Evolutionary conservation across 805 yeast species (phyloP).

Genomic region (Suhomyces vadensis): DNA sequence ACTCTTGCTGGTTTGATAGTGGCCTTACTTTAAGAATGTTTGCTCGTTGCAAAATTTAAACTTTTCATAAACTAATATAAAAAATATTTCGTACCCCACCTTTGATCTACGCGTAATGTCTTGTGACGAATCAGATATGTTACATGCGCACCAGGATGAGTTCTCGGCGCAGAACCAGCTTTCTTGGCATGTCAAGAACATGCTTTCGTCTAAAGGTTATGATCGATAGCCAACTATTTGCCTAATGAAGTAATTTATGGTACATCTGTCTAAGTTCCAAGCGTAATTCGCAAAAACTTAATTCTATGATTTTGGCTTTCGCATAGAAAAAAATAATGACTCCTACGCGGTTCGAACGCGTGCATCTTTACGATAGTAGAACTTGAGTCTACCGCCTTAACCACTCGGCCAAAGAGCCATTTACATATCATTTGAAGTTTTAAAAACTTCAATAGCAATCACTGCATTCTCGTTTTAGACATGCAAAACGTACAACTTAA

Average conservation of each 20-base stretch:
- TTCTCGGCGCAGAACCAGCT: background rate
- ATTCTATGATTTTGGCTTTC: too few species aligned
- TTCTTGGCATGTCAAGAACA: background rate
- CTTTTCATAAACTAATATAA: background rate
- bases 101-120: background rate
- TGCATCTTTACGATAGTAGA: slow-evolving; percentile 16
- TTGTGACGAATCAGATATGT: background rate
- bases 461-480: too few species aligned
- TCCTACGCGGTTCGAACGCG: slow-evolving; percentile 16
- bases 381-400: slow-evolving; percentile 17
- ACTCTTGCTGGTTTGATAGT: slow-evolving; percentile 8
- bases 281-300: too few species aligned
- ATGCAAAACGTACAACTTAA: too few species aligned
- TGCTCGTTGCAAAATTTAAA: background rate
- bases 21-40: slow-evolving; percentile 4
- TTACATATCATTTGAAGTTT: too few species aligned
- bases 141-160: background rate
- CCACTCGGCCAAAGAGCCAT: slow-evolving; percentile 17
- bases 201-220: background rate
- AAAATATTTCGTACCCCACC: background rate
- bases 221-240: background rate
- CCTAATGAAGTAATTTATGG: background rate
- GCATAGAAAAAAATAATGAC: slow-evolving; percentile 15
- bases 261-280: too few species aligned
- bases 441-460: too few species aligned